Conservation (phyloP, 164 flowering plant genomes). For the Piper longum region DNA sequence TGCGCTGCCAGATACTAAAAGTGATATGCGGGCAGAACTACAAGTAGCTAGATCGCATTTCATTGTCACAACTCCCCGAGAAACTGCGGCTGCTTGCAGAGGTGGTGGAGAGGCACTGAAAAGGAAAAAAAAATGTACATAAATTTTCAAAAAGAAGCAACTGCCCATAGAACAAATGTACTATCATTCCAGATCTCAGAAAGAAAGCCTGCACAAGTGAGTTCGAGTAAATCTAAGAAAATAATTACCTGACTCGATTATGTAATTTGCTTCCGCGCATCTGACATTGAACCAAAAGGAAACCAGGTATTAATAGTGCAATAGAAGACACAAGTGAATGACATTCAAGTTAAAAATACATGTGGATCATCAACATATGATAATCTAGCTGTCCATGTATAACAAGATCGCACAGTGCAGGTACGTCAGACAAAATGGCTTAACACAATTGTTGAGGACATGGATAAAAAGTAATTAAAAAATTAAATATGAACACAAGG, state of each 20-base stretch:
- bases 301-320: background rate
- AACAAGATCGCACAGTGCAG: no score
- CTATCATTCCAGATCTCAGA: background rate
- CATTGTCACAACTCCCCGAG: constrained; percentile 98
- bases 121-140: background rate
- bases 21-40: constrained; percentile 76
- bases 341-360: background rate
- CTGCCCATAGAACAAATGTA: background rate
- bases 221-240: background rate
- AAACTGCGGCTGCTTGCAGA: constrained; percentile 84
- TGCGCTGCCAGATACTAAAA: constrained; percentile 84
- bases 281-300: constrained; percentile 20
- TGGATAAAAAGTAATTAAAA: no score
- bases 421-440: no score
- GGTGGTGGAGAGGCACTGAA: constrained; percentile 95
- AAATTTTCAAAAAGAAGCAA: background rate
- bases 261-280: constrained; percentile 90
- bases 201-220: background rate
- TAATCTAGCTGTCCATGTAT: no score
- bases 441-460: no score
- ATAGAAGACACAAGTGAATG: background rate
- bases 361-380: background rate
- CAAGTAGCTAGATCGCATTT: constrained; percentile 91
- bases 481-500: no score
- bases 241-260: constrained; percentile 58